Base-by-base conservation (phyloP, 306 rosid genomes). In the Lathyrus aphaca region DNA sequence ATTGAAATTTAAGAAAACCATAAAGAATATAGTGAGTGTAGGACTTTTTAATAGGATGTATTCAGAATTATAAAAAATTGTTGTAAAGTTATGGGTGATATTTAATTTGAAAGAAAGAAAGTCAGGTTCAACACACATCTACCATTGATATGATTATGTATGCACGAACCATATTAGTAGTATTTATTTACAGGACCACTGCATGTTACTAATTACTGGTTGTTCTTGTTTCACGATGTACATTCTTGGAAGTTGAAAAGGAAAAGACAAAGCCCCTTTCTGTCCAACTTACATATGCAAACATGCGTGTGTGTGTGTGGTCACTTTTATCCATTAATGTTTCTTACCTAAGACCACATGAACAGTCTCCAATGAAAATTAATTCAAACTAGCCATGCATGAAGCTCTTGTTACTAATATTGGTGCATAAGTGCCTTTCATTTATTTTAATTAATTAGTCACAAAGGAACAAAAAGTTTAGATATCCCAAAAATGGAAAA, bases 241-340 rank as follows among this genome's bases (percentile, higher is more conserved):
- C 12, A 32, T 21, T 51, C 45, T 53, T 48, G 68, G 79, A 44
- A 60, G 42, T 39, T 21, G 68, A 78, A 74, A 62, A 54, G 60
- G 80, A 74, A 62, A 54, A 30, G 70, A 65, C 75, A 64, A 45
- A 49, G 85, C 72, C 74, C 42, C 71, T 71, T 74, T 79, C 82
- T 71, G 10, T 74, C 80, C 78, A 75, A 73, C 82, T 73, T 73
- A 76, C 72, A 73, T 75, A 25, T 14, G 49, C 66, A 27, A 54
- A 76, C 58, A 63, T 55, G 40, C 50, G 53, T 27, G 49, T 74
- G 75, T 50, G 53, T 27, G 49, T 74, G 75, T 50, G 66, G 81
- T 21, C 35, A 66, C 80, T 25, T 72, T 79, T 81, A 35, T 8
- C 70, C 80, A 77, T 76, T 80, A 75, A 75, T 66, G 77, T 58